Conservation (phyloP, 306 rosid species). For the Luffa acutangula region DNA sequence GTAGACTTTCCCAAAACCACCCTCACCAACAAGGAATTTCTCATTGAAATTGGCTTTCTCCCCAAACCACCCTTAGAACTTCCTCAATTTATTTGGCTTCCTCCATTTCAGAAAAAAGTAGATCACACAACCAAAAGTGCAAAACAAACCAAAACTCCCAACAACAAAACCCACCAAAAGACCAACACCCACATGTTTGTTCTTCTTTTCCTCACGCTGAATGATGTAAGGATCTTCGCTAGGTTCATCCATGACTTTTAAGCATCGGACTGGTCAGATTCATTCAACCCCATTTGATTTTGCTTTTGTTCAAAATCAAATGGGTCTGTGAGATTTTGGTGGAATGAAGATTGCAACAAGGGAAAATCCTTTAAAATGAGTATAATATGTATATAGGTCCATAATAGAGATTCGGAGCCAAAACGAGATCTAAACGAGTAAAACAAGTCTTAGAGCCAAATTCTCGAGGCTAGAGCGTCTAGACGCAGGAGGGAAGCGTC, state of each 20-base stretch:
- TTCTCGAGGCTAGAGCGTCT: no score
- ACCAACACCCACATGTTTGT: not conserved
- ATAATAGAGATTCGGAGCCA: no score
- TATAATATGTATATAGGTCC: no score
- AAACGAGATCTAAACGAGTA: no score
- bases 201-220: not conserved
- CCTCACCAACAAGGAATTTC: slow-evolving; percentile 27
- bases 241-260: slow-evolving; percentile 9
- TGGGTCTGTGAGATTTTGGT: no score
- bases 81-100: slow-evolving; percentile 15
- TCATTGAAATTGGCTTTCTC: slow-evolving; percentile 16
- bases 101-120: slow-evolving; percentile 10
- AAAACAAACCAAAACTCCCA: slow-evolving; percentile 20
- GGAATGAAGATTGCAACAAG: no score
- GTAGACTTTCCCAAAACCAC: slow-evolving; percentile 49
- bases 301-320: no score
- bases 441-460: no score
- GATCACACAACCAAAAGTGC: slow-evolving; percentile 10
- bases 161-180: slow-evolving; percentile 12
- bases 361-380: no score
- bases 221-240: not conserved
- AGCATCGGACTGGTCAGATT: not conserved
- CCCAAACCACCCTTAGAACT: not conserved
- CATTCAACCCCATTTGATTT: no score
- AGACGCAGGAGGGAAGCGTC: no score